A percentile compares a stretch with the other conserved stretches of the same genome.
phyloP scores from a whole-genome alignment of 345 rosid species.

The Leavenworthia alabamica region DNA sequence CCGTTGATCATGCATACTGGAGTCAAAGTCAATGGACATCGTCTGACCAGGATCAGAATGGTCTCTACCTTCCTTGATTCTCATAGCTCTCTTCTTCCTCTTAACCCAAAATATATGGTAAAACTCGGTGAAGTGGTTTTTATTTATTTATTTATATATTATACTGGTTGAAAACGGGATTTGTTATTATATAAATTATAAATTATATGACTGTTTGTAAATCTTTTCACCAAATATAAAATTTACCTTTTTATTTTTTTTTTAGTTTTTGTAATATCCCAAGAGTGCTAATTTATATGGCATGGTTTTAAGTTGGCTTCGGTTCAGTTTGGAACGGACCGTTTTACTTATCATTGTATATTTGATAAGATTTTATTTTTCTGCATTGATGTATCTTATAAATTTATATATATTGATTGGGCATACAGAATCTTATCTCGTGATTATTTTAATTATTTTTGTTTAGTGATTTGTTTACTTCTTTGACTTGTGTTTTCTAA shows the following conservation, averaged over 20 bases:
- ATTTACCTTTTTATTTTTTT: neutral
- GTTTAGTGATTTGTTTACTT: neutral
- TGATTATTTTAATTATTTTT: neutral
- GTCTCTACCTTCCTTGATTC: constrained; percentile 68
- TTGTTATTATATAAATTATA: constrained; percentile 16
- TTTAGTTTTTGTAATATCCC: constrained; percentile 11
- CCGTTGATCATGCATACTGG: constrained; percentile 82
- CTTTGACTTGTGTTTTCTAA: neutral
- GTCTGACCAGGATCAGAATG: constrained; percentile 50
- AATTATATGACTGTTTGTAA: constrained; percentile 41
- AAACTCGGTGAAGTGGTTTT: constrained; percentile 24
- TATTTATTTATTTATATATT: constrained; percentile 11
- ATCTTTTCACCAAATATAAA: constrained; percentile 19
- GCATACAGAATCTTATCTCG: neutral
- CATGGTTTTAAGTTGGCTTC: constrained; percentile 13
- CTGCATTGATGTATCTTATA: constrained; percentile 8
- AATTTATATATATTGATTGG: constrained; percentile 8
- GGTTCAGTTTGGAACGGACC: neutral
- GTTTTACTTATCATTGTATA: constrained; percentile 23
- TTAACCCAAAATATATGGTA: constrained; percentile 16
- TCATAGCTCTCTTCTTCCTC: constrained; percentile 22
- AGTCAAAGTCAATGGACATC: constrained; percentile 61
- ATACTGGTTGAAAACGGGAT: constrained; percentile 14
- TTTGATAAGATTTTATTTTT: constrained; percentile 11
- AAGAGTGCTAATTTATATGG: constrained; percentile 24